phyloP scores from a whole-genome alignment of 208 protist genomes.

The Leishmania aethiopica region DNA sequence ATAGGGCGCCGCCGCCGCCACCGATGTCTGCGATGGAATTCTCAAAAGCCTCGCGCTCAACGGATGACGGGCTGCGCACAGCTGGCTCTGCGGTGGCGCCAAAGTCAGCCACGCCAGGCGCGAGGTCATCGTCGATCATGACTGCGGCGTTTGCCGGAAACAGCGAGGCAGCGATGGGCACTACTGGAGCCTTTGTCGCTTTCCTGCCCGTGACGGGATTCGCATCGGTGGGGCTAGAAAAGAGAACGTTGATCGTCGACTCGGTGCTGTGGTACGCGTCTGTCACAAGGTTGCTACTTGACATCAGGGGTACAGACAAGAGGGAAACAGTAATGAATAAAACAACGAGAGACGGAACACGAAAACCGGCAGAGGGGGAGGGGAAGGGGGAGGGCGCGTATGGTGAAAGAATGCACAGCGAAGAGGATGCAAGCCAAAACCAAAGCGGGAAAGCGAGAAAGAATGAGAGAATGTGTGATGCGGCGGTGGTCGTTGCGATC shows the following conservation, averaged over 20 bases:
- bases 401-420: neutral
- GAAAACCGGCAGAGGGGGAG: neutral
- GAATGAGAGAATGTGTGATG: neutral
- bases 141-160: neutral
- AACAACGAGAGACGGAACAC: neutral
- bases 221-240: slow-evolving; percentile 3
- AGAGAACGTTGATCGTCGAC: slow-evolving; percentile 14
- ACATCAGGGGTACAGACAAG: slow-evolving; percentile 9
- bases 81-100: neutral
- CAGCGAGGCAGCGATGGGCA: neutral
- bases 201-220: too few relatives aligned
- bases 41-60: neutral
- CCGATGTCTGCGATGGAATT: neutral
- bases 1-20: neutral
- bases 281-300: slow-evolving; percentile 14
- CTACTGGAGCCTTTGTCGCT: neutral
- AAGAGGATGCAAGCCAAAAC: neutral
- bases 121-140: neutral
- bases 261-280: slow-evolving; percentile 18
- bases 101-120: neutral
- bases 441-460: slow-evolving; percentile 6
- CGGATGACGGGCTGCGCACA: neutral
- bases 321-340: neutral
- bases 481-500: neutral
- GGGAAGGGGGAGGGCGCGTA: slow-evolving; percentile 1